Evolutionary conservation across 106 monocot genomes (phyloP).

Genomic region (Ottelia alismoides): DNA sequence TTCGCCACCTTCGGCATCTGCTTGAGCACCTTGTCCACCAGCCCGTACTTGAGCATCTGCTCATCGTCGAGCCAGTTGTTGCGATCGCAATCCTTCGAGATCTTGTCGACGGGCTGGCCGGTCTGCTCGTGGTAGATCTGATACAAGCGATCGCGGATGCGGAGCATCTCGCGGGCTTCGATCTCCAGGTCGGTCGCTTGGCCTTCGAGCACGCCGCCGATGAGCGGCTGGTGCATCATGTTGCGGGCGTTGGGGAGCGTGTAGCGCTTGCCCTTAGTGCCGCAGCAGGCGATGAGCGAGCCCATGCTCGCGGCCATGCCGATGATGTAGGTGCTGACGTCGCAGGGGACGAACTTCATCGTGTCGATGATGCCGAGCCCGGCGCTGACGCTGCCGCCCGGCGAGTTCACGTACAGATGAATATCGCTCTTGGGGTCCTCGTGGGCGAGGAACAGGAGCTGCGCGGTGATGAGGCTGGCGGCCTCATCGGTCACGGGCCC

Average conservation of each 20-base stretch:
- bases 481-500: slow-evolving; percentile 18
- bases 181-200: slow-evolving; percentile 53
- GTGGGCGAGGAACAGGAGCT: slow-evolving; percentile 60
- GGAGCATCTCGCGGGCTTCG: slow-evolving; percentile 64
- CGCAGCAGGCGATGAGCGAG: slow-evolving; percentile 47
- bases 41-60: slow-evolving; percentile 59
- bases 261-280: too few species aligned
- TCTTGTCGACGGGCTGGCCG: slow-evolving; percentile 22
- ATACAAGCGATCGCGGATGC: slow-evolving; percentile 43
- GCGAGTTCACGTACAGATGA: slow-evolving; percentile 68
- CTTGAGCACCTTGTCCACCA: slow-evolving; percentile 70
- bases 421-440: slow-evolving; percentile 58
- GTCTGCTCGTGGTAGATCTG: slow-evolving; percentile 52
- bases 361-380: slow-evolving; percentile 70
- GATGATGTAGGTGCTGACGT: slow-evolving; percentile 54
- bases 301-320: slow-evolving; percentile 76
- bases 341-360: slow-evolving; percentile 58
- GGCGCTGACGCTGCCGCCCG: slow-evolving; percentile 63
- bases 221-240: too few species aligned
- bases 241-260: too few species aligned
- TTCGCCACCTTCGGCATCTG: too few species aligned
- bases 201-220: slow-evolving; percentile 33
- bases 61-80: slow-evolving; percentile 57
- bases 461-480: slow-evolving; percentile 48
- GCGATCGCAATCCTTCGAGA: slow-evolving; percentile 36